Evolutionary conservation across 2,329 filamentous ascomycete species (phyloP), one percentile per base, ranked within the genome.

Genomic region (Xylaria sp.): DNA sequence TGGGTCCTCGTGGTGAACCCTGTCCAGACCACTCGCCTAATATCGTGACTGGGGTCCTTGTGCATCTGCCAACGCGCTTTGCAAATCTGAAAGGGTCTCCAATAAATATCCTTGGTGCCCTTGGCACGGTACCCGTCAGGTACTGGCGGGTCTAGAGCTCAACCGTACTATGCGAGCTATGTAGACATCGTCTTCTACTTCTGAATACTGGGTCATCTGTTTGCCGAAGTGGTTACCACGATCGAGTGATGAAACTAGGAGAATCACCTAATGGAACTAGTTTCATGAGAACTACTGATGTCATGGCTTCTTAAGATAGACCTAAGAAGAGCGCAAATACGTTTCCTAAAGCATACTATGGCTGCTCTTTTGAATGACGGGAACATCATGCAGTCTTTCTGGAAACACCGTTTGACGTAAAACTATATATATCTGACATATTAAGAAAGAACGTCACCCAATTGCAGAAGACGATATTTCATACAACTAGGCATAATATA

Each of bases 101-200:
- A 57, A 47, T 16, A 47, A n/a, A 59, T 59, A 27, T 57, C 12
- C 53, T 21, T 25, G 53, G 21, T 44, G n/a, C 5, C 37, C 55
- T 54, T 60, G 48, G 40, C 63, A n/a, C 40, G 37, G 57, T 54
- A 54, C 42, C 12, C 32, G 50, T 66, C 57, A 61, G 50, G 42
- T 54, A 58, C 53, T 48, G 48, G 37, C 50, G 47, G 21, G 35
- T 54, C 35, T 59, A 37, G 63, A 51, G 29, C 27, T 44, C n/a
- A 37, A 55, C 48, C 12, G 23, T n/a, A n/a, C n/a, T n/a, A n/a
- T n/a, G n/a, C n/a, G n/a, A n/a, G n/a, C n/a, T n/a, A n/a, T n/a
- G n/a, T 50, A 61, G 27, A 61, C 40, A 12, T 61, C 29, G 37
- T 48, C 29, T 54, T 9, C 47, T 25, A 18, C 57, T 29, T 51